Conservation (phyloP, 108 stramenopile species). For the Cyclotella sp. region DNA sequence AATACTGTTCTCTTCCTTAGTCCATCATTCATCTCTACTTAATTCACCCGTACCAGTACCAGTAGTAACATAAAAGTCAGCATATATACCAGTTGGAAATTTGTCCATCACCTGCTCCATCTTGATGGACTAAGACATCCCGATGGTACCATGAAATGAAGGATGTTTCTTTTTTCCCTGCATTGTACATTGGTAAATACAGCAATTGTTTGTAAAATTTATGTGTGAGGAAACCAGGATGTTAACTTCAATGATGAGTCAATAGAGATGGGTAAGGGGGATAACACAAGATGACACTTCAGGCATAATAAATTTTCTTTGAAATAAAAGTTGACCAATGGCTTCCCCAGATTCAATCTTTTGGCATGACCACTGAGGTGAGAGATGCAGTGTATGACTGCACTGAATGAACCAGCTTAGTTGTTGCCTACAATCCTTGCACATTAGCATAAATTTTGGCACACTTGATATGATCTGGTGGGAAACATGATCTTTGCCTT, state of each 20-base stretch:
- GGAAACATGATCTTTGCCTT: conserved; percentile 79
- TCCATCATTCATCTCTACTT: neutral
- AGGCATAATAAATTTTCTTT: neutral
- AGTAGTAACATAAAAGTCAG: conserved; percentile 83
- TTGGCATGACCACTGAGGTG: no score
- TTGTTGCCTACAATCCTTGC: conserved; percentile 10
- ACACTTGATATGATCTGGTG: conserved; percentile 61
- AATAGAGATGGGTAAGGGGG: conserved; percentile 6
- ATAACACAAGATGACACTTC: neutral
- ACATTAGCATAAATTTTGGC: conserved; percentile 85
- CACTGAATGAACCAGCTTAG: neutral
- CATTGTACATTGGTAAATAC: neutral
- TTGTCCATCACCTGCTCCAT: conserved; percentile 73
- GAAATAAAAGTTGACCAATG: no score
- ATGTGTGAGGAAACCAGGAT: neutral
- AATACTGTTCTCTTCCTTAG: neutral
- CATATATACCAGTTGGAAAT: conserved; percentile 81
- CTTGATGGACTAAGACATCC: conserved; percentile 58
- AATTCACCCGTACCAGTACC: conserved; percentile 45
- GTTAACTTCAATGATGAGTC: neutral
- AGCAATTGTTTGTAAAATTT: neutral
- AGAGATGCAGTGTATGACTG: neutral
- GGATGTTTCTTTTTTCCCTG: conserved; percentile 79
- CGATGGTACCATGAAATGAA: conserved; percentile 85
- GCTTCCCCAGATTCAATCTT: no score